These are phyloP conservation scores for Candida peoriensis DNA, from an alignment of 805 yeast species.

Conservation along the genomic window DNA sequence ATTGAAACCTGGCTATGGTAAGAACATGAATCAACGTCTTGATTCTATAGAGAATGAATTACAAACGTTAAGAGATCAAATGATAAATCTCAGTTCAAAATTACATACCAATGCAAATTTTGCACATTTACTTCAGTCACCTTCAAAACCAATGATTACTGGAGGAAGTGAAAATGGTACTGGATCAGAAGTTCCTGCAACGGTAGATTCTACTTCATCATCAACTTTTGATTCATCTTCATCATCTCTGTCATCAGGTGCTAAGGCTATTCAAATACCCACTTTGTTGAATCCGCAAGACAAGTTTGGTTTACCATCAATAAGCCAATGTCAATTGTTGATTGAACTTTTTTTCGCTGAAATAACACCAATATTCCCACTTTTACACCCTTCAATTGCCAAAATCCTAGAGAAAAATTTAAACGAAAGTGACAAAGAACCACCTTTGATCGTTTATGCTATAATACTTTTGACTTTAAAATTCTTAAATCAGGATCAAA, in stretches of 20 bases:
- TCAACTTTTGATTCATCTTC: slow-evolving; percentile 2
- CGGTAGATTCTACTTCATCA: no score
- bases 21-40: slow-evolving; percentile 16
- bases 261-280: slow-evolving; percentile 14
- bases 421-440: slow-evolving; percentile 9
- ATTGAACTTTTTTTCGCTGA: slow-evolving; percentile 18
- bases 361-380: slow-evolving; percentile 18
- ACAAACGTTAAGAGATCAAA: slow-evolving; percentile 6
- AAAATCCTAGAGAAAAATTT: slow-evolving; percentile 8
- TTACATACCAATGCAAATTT: not conserved
- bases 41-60: slow-evolving; percentile 16
- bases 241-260: slow-evolving; percentile 1
- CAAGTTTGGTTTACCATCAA: slow-evolving; percentile 12
- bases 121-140: no score
- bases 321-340: slow-evolving; percentile 10
- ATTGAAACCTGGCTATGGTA: slow-evolving; percentile 21
- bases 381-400: slow-evolving; percentile 17
- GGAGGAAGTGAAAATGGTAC: no score
- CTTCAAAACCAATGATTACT: no score
- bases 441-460: slow-evolving; percentile 16
- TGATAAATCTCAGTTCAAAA: not conserved
- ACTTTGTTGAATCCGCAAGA: slow-evolving; percentile 14
- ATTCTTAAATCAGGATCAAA: slow-evolving; percentile 16
- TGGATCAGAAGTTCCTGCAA: no score
- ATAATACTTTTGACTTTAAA: slow-evolving; percentile 18